Conservation (phyloP, 192 early-diverging fungal genomes). For the Backusella morwellensis region DNA sequence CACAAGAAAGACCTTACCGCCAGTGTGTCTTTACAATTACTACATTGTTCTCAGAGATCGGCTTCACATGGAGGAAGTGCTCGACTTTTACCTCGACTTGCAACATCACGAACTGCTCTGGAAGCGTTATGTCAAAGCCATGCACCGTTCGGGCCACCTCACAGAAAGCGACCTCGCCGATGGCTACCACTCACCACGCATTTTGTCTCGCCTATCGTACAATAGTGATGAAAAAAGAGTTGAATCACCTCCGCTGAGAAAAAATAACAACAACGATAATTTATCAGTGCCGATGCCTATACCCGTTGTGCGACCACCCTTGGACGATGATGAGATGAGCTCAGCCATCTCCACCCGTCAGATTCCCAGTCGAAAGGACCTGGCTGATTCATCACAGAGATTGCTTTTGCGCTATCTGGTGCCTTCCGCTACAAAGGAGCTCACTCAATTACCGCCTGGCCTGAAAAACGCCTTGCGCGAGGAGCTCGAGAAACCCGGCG, state of each 20-base stretch:
- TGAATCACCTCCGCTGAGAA: neutral
- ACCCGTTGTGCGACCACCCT: neutral
- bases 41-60: conserved; percentile 72
- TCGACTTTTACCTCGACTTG: conserved; percentile 78
- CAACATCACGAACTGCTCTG: conserved; percentile 72
- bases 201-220: conserved; percentile 31
- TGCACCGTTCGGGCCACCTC: conserved; percentile 33
- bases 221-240: conserved; percentile 8
- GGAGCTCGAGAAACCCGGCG: conserved; percentile 2
- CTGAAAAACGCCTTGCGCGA: conserved; percentile 8
- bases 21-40: conserved; percentile 77
- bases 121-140: conserved; percentile 45
- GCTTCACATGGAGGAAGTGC: conserved; percentile 60
- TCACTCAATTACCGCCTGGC: conserved; percentile 38
- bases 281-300: conserved; percentile 9
- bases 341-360: neutral
- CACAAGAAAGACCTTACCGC: conserved; percentile 60
- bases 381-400: conserved; percentile 43
- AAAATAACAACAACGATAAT: neutral
- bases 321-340: neutral
- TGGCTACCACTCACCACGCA: conserved; percentile 25
- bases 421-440: conserved; percentile 44
- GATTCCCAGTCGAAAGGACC: conserved; percentile 18
- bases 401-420: conserved; percentile 53
- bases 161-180: conserved; percentile 31